These are phyloP conservation scores for Phaeotremella skinneri DNA, from an alignment of 768 basidiomycete genomes.

Conservation along the genomic window DNA sequence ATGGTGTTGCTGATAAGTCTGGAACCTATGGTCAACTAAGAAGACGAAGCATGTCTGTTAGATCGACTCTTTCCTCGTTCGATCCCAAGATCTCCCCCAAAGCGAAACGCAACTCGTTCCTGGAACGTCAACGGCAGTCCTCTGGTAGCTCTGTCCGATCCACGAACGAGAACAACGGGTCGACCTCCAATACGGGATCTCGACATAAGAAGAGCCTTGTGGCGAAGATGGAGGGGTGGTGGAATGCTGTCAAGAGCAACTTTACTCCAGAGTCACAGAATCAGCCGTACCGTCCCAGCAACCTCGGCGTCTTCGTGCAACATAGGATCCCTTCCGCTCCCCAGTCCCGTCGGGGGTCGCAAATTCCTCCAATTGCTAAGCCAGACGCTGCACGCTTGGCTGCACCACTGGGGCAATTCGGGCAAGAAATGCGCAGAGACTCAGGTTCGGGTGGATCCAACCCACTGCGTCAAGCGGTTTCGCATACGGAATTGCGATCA, in stretches of 20 bases:
- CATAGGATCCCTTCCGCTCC: constrained; percentile 43
- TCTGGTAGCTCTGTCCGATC: constrained; percentile 36
- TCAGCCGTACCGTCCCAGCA: constrained; percentile 18
- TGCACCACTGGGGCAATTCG: constrained; percentile 4
- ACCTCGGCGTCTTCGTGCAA: constrained; percentile 15
- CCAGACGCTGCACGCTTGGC: constrained; percentile 23
- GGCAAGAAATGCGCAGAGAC: constrained; percentile 18
- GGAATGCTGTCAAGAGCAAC: constrained; percentile 52
- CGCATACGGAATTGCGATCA: constrained; percentile 34
- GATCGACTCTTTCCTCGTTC: constrained; percentile 27
- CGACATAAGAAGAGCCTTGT: constrained; percentile 45
- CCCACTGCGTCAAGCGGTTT: constrained; percentile 31
- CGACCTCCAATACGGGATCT: constrained; percentile 4
- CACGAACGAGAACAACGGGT: constrained; percentile 15
- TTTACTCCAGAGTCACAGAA: constrained; percentile 33
- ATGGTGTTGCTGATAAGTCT: neutral
- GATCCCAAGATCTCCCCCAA: constrained; percentile 37
- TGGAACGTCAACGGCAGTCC: constrained; percentile 35
- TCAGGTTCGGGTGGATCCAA: constrained; percentile 10
- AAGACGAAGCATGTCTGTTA: constrained; percentile 32
- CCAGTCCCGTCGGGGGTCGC: constrained; percentile 34
- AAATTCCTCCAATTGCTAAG: constrained; percentile 12
- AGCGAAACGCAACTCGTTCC: constrained; percentile 25
- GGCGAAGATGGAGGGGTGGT: constrained; percentile 53
- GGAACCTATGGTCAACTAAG: constrained; percentile 7